phyloP scores from a whole-genome alignment of 1,284 basidiomycete species.

The Anthracocystis setariae region DNA sequence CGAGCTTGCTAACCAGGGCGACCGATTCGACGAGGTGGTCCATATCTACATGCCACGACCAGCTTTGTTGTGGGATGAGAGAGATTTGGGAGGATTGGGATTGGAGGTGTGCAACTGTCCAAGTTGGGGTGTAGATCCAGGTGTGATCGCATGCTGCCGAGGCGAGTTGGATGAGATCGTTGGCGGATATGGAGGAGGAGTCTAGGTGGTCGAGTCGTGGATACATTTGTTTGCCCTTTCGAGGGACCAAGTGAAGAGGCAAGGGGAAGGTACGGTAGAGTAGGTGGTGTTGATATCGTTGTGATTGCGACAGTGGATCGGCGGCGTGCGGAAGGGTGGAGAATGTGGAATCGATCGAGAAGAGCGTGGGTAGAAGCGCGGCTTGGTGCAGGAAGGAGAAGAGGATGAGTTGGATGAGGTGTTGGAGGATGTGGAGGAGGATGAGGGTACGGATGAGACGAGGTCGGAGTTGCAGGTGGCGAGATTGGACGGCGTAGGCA shows the following conservation, averaged over 20 bases:
- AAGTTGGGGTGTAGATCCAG: constrained; percentile 20
- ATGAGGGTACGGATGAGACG: constrained; percentile 12
- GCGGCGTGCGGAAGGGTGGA: neutral
- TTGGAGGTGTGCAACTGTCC: constrained; percentile 3
- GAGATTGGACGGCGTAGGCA: constrained; percentile 22
- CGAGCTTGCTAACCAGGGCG: neutral
- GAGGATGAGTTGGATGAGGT: constrained; percentile 30
- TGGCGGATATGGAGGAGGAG: neutral
- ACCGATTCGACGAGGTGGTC: constrained; percentile 38
- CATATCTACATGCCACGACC: constrained; percentile 32
- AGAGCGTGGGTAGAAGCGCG: constrained; percentile 36
- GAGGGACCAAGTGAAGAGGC: constrained; percentile 36
- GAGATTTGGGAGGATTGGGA: no score
- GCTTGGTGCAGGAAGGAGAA: constrained; percentile 52
- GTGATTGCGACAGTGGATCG: neutral
- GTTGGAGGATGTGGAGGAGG: constrained; percentile 31
- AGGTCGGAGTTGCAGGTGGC: constrained; percentile 21
- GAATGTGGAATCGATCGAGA: constrained; percentile 26
- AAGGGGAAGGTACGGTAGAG: constrained; percentile 47
- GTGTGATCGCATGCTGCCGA: constrained; percentile 9
- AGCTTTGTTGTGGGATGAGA: no score
- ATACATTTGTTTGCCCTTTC: constrained; percentile 5
- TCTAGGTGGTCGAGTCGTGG: constrained; percentile 16
- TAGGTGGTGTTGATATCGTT: constrained; percentile 23
- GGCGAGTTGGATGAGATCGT: neutral